Base-by-base conservation (phyloP, 345 rosid genomes). In the Microcos paniculata region DNA sequence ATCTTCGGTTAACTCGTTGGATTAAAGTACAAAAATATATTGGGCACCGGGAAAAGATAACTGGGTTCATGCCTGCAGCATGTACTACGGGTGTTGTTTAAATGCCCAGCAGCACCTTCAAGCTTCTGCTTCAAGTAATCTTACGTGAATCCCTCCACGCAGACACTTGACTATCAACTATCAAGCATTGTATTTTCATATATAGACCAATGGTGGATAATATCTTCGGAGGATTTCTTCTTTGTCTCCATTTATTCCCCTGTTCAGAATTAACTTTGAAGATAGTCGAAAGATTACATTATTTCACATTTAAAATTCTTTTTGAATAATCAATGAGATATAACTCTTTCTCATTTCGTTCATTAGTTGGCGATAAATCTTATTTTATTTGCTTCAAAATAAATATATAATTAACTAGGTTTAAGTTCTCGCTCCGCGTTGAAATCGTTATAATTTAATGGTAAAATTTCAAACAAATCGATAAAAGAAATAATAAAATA, bases 61-160 rank as follows among this genome's bases (percentile, higher is more conserved):
- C 74, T 0, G 74, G 62, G 73, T 72, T 75, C 81, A 78, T 78
- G 81, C 64, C 59, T 70, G 79, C 80, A 65, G 79, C 80, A 65
- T 71, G 80, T 75, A 62, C 71, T 35, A 35, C 69, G 81, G 73
- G 51, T 77, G 81, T 48, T 67, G 66, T 64, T 75, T 1, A 24
- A 28, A 74, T 75, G 52, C 23, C 77, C 56, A 45, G 71, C 82
- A 82, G 71, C 46, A 30, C 51, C 70, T 75, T 78, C 35, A 61
- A 55, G 64, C 80, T 81, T 73, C 38, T 31, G 72, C 80, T 68
- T 77, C 73, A 77, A 40, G 76, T 16, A 52, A 75, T 24, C 55
- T 75, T 35, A 38, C 26, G 52, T 45, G 62, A 64, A 68, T 74
- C 64, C 58, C 45, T 42, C 19, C 18, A 46, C 64, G 83, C 67